These are phyloP conservation scores for Picochlorum sp. DNA, from an alignment of 139 green algal genomes.

Conservation along the genomic window DNA sequence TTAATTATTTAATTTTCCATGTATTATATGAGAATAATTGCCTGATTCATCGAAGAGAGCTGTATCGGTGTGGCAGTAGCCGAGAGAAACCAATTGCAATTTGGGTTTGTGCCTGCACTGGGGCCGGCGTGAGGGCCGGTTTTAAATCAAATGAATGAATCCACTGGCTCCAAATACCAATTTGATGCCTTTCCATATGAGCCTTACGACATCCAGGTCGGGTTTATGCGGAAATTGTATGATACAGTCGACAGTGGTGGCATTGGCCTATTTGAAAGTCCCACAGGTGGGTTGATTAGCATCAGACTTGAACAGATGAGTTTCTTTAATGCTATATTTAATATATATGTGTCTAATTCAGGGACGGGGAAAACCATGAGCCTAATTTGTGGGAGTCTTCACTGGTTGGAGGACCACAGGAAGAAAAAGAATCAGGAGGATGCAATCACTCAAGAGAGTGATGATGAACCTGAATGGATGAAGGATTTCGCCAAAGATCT, in stretches of 20 bases:
- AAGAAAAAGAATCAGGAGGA: conserved; percentile 4
- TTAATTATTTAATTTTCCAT: too few relatives aligned
- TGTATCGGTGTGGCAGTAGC: too few relatives aligned
- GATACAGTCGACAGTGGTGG: conserved; percentile 39
- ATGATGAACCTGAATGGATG: conserved; percentile 53
- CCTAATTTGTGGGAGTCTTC: conserved; percentile 75
- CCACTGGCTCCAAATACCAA: too few relatives aligned
- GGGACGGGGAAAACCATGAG: conserved; percentile 89
- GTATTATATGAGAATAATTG: too few relatives aligned
- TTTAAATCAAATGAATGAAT: too few relatives aligned
- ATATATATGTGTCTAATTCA: conserved; percentile 20
- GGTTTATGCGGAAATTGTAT: conserved; percentile 79
- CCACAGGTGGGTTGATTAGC: conserved; percentile 49
- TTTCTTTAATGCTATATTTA: not conserved
- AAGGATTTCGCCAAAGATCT: conserved; percentile 20
- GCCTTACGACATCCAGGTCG: conserved; percentile 79
- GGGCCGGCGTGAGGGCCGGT: too few relatives aligned
- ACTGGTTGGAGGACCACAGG: conserved; percentile 62
- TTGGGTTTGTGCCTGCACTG: too few relatives aligned
- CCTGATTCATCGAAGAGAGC: too few relatives aligned
- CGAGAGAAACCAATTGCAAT: too few relatives aligned
- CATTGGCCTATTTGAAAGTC: conserved; percentile 83
- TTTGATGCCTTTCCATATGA: conserved; percentile 63
- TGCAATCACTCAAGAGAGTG: not conserved
- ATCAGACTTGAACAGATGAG: conserved; percentile 14